Base-by-base conservation (phyloP, 805 yeast species). In the Metschnikowia cerradonensis region DNA sequence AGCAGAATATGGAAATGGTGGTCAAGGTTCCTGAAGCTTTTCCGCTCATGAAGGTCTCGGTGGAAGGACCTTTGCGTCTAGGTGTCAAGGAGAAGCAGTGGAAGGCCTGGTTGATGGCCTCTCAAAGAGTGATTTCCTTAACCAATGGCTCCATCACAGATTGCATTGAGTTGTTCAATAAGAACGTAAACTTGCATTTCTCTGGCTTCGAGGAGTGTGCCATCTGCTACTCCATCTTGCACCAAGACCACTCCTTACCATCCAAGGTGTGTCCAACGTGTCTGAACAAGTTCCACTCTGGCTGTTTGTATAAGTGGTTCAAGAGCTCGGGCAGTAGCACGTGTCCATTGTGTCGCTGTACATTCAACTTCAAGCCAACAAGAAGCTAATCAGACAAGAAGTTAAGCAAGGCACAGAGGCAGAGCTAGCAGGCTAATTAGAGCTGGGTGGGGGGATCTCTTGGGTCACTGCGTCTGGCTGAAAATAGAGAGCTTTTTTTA, bases 121-220 rank as follows among this genome's bases (percentile, higher is more conserved):
- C 96, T 3, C 96, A 90, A 63, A 79, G 90, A 51, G 83, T 89
- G 7, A 82, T 90, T 30, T 78, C 89, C 1, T 78, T 86, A 37
- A 86, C 86, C 59, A 85, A 84, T 58, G 90, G 90, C 17, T 80
- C 90, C 0, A 78, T 88, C 32, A 63, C 80, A 23, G 90, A 84
- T 36, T 83, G 90, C 2, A 75, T 88, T 45, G 83, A 81, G 52
- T 73, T 85, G 34, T 83, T 86, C 66, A 81, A 80, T 61, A 82
- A 81, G 58, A 89, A 92, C 60, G 90, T 90, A 47, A 79, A 82
- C 49, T 75, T 88, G 59, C 95, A 91, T 64, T 91, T 95, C 66
- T 87, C 91, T 7, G 97, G 97, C 0, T 90, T 89, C 57, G 97
- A 90, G 61, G 98, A 92, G 53, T 94, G 99, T 77, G 96, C 98